These are phyloP conservation scores for Trichoderma endophyticum DNA, from an alignment of 2,329 filamentous ascomycete species.

Conservation along the genomic window DNA sequence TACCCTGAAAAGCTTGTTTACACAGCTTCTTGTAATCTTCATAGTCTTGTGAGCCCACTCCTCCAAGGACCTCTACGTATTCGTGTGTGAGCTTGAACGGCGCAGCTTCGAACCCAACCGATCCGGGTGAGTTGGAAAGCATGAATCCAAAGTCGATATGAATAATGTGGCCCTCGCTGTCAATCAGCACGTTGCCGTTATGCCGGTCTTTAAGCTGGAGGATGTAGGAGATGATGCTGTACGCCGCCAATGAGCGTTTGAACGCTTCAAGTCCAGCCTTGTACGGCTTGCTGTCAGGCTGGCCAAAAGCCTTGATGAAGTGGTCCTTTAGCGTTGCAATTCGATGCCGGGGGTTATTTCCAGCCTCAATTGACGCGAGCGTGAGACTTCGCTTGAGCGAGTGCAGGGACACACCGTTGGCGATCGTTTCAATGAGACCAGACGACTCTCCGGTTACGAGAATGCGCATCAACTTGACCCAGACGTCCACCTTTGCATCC, in stretches of 20 bases:
- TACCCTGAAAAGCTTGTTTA: constrained; percentile 80
- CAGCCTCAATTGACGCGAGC: constrained; percentile 68
- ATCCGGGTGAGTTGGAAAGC: constrained; percentile 81
- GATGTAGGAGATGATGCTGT: constrained; percentile 81
- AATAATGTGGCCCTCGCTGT: constrained; percentile 81
- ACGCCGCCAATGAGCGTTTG: constrained; percentile 76
- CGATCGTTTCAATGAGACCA: constrained; percentile 82
- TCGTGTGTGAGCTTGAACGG: constrained; percentile 85
- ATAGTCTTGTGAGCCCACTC: constrained; percentile 65
- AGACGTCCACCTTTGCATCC: constrained; percentile 72
- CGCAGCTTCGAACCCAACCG: constrained; percentile 80
- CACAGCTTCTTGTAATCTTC: constrained; percentile 74
- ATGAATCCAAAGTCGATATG: constrained; percentile 91
- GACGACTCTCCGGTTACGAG: constrained; percentile 82
- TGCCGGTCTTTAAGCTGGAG: constrained; percentile 83
- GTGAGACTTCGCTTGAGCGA: constrained; percentile 80
- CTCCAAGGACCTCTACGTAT: constrained; percentile 80
- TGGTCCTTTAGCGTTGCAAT: constrained; percentile 81
- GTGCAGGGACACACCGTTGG: constrained; percentile 82
- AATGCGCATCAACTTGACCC: constrained; percentile 86
- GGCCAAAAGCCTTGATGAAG: constrained; percentile 75
- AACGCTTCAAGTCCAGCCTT: constrained; percentile 73
- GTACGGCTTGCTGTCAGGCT: constrained; percentile 65
- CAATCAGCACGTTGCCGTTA: constrained; percentile 82
- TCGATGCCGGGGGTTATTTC: constrained; percentile 68